Evolutionary conservation across 805 yeast genomes (phyloP).

Genomic region (Ogataea sp.): DNA sequence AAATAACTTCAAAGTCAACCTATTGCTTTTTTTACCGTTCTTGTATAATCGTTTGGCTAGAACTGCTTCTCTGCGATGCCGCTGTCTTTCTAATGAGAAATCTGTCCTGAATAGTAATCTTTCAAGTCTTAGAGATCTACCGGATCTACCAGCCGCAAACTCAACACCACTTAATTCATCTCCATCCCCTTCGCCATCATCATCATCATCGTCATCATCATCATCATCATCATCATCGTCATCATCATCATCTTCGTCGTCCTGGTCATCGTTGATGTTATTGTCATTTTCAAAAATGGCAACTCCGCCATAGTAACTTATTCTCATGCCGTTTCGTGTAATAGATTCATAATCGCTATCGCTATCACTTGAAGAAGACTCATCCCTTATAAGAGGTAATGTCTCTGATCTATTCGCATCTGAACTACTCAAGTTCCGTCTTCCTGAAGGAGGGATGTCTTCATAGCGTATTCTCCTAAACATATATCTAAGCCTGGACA

Average conservation of each 20-base stretch:
- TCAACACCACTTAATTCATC: conserved; percentile 18
- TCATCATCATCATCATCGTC: conserved; percentile 5
- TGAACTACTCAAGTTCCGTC: too few relatives aligned
- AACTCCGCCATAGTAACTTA: neutral
- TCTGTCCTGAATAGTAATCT: conserved; percentile 20
- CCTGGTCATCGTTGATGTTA: conserved; percentile 1
- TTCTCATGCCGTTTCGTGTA: neutral
- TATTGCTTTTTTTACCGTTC: conserved; percentile 10
- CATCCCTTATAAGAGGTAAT: neutral
- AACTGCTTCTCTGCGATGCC: conserved; percentile 18
- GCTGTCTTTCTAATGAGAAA: conserved; percentile 17
- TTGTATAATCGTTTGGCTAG: conserved; percentile 19
- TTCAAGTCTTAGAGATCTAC: conserved; percentile 22
- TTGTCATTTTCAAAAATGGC: neutral
- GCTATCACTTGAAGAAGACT: neutral
- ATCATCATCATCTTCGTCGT: too few relatives aligned
- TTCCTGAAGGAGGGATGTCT: neutral
- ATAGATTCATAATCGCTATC: neutral
- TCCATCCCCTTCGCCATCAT: conserved; percentile 11
- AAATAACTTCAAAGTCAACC: conserved; percentile 17
- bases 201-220: conserved; percentile 8
- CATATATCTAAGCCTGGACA: neutral
- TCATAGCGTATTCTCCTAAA: too few relatives aligned
- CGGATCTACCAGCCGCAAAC: conserved; percentile 23
- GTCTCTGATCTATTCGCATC: too few relatives aligned